phyloP scores from a whole-genome alignment of 345 rosid species.

The Citropsis articulata region DNA sequence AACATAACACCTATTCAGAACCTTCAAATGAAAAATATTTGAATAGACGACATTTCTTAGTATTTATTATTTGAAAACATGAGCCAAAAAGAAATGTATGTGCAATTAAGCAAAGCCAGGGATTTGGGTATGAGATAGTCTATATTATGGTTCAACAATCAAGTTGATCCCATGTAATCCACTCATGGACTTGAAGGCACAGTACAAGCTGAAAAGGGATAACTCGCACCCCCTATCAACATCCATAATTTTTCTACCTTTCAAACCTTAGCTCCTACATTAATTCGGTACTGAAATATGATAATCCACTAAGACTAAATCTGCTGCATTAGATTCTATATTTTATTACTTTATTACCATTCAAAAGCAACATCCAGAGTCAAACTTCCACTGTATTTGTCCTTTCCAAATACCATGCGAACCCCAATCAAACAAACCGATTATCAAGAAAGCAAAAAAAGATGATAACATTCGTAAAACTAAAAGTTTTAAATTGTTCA shows the following conservation, averaged over 20 bases:
- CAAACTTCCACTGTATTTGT: neutral
- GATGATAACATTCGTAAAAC: neutral
- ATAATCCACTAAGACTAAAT: neutral
- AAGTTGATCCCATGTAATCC: neutral
- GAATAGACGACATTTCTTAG: neutral
- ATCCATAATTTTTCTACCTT: neutral
- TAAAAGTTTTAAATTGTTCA: neutral
- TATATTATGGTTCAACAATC: neutral
- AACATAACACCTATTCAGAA: constrained; percentile 10
- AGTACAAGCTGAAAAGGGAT: neutral
- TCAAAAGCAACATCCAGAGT: neutral
- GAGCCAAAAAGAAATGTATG: neutral
- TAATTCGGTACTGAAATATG: neutral
- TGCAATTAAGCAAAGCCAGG: neutral
- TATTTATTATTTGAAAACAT: neutral
- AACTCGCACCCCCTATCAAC: neutral
- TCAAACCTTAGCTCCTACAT: neutral
- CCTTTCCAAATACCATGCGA: neutral
- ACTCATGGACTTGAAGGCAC: neutral
- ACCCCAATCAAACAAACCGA: neutral
- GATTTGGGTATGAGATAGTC: neutral
- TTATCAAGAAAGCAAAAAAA: neutral
- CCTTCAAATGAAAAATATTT: neutral
- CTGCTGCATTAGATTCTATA: neutral
- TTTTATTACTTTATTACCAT: neutral